phyloP scores from a whole-genome alignment of 441 rosid genomes.

The Brassica balearica region DNA sequence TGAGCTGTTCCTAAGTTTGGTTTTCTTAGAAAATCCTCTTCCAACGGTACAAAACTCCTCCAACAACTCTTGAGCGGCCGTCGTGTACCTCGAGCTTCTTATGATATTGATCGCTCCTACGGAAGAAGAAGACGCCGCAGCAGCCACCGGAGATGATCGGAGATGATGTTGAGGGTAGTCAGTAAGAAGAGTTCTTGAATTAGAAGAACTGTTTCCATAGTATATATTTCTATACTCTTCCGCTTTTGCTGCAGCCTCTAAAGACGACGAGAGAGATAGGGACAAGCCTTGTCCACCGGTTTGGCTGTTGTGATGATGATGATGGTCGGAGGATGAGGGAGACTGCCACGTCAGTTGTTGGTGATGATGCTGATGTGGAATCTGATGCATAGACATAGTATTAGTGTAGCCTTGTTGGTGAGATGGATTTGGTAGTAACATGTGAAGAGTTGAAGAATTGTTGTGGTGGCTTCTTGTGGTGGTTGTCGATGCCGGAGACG shows the following conservation, averaged over 20 bases:
- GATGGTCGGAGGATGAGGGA: constrained; percentile 47
- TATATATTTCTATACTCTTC: constrained; percentile 67
- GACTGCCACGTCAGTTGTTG: constrained; percentile 71
- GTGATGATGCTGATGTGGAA: constrained; percentile 45
- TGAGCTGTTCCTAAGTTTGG: constrained; percentile 50
- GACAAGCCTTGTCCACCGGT: constrained; percentile 83
- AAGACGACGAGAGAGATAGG: constrained; percentile 74
- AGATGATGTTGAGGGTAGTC: constrained; percentile 25
- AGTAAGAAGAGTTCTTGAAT: constrained; percentile 25
- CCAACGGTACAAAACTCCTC: constrained; percentile 95
- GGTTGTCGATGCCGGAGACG: constrained; percentile 53
- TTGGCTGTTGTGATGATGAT: constrained; percentile 42
- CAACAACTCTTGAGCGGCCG: constrained; percentile 79
- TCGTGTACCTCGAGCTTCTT: constrained; percentile 74
- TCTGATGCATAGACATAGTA: constrained; percentile 43
- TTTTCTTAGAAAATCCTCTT: constrained; percentile 74
- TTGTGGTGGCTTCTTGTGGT: constrained; percentile 48
- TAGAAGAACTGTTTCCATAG: constrained; percentile 17
- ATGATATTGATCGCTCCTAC: constrained; percentile 61
- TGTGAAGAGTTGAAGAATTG: constrained; percentile 76
- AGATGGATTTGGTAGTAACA: constrained; percentile 76
- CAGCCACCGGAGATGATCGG: constrained; percentile 46
- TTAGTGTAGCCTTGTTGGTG: constrained; percentile 43
- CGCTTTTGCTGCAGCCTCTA: constrained; percentile 79
- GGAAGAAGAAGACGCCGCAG: constrained; percentile 47